Percentiles rank a stretch among this genome's conserved stretches.
These are phyloP conservation scores for Phyllostachys edulis DNA, from an alignment of 176 grass and related monocot genomes.

Conservation along the genomic window DNA sequence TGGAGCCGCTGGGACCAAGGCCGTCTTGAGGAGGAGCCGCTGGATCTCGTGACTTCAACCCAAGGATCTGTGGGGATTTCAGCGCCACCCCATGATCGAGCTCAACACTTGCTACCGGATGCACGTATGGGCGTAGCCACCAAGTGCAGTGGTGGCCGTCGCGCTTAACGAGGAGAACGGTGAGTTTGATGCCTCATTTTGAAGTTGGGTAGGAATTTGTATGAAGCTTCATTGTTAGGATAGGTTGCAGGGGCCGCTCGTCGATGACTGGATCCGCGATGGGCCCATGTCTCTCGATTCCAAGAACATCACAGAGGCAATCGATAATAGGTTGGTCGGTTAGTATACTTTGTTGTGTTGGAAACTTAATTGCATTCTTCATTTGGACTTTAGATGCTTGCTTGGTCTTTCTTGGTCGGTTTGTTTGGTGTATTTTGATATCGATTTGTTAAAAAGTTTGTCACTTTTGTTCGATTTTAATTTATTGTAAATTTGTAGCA, in stretches of 20 bases:
- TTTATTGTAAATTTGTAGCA: neutral
- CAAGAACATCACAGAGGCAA: slow-evolving; percentile 59
- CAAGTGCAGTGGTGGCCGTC: too few relatives aligned
- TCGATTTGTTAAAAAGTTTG: neutral
- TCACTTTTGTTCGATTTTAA: neutral
- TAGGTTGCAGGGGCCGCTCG: slow-evolving; percentile 83
- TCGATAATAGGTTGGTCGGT: slow-evolving; percentile 54
- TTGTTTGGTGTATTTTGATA: neutral
- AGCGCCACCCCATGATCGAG: too few relatives aligned
- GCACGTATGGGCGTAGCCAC: too few relatives aligned
- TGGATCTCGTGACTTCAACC: too few relatives aligned
- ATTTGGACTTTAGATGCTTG: neutral
- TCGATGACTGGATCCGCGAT: slow-evolving; percentile 84
- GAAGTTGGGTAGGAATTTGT: too few relatives aligned
- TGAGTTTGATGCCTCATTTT: neutral
- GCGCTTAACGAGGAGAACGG: too few relatives aligned
- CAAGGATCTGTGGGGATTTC: too few relatives aligned
- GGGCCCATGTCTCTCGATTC: slow-evolving; percentile 67
- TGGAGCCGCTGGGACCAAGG: too few relatives aligned
- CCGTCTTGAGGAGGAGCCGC: too few relatives aligned
- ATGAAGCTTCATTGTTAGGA: neutral
- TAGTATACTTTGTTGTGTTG: neutral
- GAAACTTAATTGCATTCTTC: neutral
- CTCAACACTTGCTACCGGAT: too few relatives aligned
- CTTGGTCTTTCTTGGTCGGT: neutral